Conservation (phyloP, 768 basidiomycete genomes). For the Brasilioporus rufonigricans region DNA sequence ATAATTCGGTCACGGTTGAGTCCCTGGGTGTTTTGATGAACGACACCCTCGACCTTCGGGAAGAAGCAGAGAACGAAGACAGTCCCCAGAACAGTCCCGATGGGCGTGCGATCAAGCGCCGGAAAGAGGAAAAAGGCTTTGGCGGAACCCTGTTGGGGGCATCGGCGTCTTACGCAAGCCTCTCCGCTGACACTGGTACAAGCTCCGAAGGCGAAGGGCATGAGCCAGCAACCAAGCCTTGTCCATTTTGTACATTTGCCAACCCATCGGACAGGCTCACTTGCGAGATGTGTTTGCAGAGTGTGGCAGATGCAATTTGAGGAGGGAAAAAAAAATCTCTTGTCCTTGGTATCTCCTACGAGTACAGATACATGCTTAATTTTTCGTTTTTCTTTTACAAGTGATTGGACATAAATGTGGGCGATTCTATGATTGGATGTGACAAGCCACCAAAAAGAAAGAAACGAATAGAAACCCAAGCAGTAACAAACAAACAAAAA, state of each 20-base stretch:
- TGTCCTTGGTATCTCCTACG: constrained; percentile 31
- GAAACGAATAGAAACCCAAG: constrained; percentile 18
- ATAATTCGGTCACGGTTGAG: constrained; percentile 50
- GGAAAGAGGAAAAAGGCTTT: constrained; percentile 64
- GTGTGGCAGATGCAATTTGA: constrained; percentile 33
- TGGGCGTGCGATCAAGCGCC: constrained; percentile 38
- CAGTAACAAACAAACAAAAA: constrained; percentile 20
- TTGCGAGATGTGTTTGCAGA: constrained; percentile 46
- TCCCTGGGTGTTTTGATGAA: constrained; percentile 59
- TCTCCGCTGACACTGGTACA: constrained; percentile 32
- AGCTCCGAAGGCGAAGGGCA: constrained; percentile 34
- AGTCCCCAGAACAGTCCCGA: constrained; percentile 51
- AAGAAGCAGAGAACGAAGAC: constrained; percentile 60
- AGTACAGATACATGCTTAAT: constrained; percentile 38
- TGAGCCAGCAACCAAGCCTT: constrained; percentile 39
- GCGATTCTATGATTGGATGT: constrained; percentile 31
- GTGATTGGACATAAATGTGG: constrained; percentile 16
- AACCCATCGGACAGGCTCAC: constrained; percentile 43
- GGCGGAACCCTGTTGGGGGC: constrained; percentile 68
- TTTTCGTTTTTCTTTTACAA: constrained; percentile 24
- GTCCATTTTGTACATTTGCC: constrained; percentile 56
- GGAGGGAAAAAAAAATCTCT: not conserved
- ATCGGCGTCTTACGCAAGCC: constrained; percentile 27
- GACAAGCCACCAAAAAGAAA: constrained; percentile 24
- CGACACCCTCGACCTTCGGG: constrained; percentile 64